Base-by-base conservation (phyloP, 2,329 filamentous ascomycete species). In the Aureobasidium leucospermi region DNA sequence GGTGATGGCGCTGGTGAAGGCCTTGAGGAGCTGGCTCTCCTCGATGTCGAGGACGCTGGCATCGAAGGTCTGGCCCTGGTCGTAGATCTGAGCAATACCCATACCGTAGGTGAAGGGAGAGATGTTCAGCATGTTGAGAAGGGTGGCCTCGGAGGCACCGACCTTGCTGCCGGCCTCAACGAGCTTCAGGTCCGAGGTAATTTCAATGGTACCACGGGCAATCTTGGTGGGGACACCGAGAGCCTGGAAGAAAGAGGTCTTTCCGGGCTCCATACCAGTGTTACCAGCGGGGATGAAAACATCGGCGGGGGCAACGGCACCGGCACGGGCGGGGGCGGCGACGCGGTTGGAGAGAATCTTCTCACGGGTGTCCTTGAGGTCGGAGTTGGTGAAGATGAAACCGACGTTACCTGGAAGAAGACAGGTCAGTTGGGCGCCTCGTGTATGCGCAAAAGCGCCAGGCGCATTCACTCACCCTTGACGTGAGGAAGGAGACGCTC, bases 201-300 rank as follows among this genome's bases (percentile, higher is more conserved):
- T 99, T 90, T 99, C 94, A 81, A 99, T 99, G 81, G 94, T 99
- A 95, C 94, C 95, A 96, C 94, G 94, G 77, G 94, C 94, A 82
- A 99, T 99, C 91, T 99, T 99, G 86, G 94, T 99, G 76, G 94
- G 94, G 77, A 99, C 91, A 90, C 93, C 93, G 80, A 99, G 94
- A 74, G 94, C 94, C 88, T 99, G 94, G 92, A 99, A 99, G 91
- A 99, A 99, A 76, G 94, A 97, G 75, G 94, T 99, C 89, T 99
- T 99, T 80, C 95, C 95, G 76, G 94, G 95, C 81, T 99, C 94
- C 94, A 99, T 99, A 82, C 94, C 94, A 74, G 94, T 99, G 89
- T 99, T 99, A 80, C 94, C 94, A 70, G 92, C 94, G 68, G 94
- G 94, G 69, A 99, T 78, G 83, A 81, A 99, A 76, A 99, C 94